These are phyloP conservation scores for Cyberlindnera amylophila DNA, from an alignment of 805 yeast genomes.

Conservation along the genomic window DNA sequence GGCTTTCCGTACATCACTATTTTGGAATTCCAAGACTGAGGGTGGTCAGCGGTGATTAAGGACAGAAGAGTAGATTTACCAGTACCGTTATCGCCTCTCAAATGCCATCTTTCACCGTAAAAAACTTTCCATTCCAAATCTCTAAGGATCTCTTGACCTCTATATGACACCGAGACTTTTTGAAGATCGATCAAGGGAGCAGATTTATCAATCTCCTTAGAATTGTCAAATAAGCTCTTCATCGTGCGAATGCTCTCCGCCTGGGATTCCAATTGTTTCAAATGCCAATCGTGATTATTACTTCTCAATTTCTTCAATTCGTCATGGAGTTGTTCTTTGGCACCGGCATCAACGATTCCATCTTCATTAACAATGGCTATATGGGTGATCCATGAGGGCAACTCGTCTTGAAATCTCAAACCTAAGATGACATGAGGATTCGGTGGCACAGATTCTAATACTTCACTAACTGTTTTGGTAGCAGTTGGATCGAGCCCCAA, in stretches of 20 bases:
- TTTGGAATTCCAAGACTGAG: conserved; percentile 85
- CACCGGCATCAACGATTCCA: conserved; percentile 54
- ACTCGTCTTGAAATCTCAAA: conserved; percentile 64
- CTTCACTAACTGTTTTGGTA: conserved; percentile 51
- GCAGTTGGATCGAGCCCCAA: conserved; percentile 85
- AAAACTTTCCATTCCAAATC: conserved; percentile 63
- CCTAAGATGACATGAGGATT: conserved; percentile 66
- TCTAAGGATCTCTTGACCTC: conserved; percentile 54
- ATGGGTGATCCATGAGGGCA: conserved; percentile 80
- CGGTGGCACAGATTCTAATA: conserved; percentile 42
- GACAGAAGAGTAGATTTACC: conserved; percentile 90
- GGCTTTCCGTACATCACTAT: conserved; percentile 61
- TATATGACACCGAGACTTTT: conserved; percentile 62
- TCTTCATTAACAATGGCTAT: conserved; percentile 55
- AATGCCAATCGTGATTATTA: conserved; percentile 17
- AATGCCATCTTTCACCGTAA: conserved; percentile 81
- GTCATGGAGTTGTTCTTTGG: conserved; percentile 26
- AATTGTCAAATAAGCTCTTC: conserved; percentile 17
- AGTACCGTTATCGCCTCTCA: conserved; percentile 85
- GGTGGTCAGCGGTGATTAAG: conserved; percentile 88
- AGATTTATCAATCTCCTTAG: conserved; percentile 11
- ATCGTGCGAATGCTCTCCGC: conserved; percentile 19
- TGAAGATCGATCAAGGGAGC: conserved; percentile 46
- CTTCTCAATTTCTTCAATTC: conserved; percentile 23
- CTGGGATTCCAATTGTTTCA: conserved; percentile 11